Conservation (phyloP, 192 early-diverging fungal genomes). For the Coemansia sp. region DNA sequence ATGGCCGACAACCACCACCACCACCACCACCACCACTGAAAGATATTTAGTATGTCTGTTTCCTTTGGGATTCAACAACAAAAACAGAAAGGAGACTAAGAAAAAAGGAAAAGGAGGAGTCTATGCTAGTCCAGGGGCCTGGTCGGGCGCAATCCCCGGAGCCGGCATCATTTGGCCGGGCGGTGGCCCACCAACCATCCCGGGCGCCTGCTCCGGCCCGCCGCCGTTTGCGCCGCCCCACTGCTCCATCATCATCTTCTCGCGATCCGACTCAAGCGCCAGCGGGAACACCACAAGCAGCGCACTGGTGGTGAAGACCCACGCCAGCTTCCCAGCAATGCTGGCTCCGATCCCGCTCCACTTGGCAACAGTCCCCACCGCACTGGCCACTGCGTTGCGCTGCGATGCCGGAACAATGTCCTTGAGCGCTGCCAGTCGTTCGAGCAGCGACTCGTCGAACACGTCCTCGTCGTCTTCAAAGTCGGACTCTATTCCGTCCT, state of each 20-base stretch:
- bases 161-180: slow-evolving; percentile 8
- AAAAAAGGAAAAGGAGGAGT: neutral
- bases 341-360: slow-evolving; percentile 62
- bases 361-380: slow-evolving; percentile 58
- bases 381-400: slow-evolving; percentile 63
- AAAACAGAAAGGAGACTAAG: too few species aligned
- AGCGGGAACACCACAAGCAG: slow-evolving; percentile 82
- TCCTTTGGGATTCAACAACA: neutral
- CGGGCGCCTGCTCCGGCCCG: neutral
- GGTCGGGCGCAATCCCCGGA: slow-evolving; percentile 6
- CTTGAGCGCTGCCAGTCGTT: slow-evolving; percentile 78
- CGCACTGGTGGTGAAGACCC: slow-evolving; percentile 87
- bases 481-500: slow-evolving; percentile 53
- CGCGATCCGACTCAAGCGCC: slow-evolving; percentile 83
- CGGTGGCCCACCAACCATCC: neutral
- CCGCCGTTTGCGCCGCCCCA: slow-evolving; percentile 58
- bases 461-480: slow-evolving; percentile 64
- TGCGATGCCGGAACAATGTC: slow-evolving; percentile 83
- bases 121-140: slow-evolving; percentile 30
- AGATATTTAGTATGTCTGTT: neutral
- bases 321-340: slow-evolving; percentile 78
- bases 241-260: slow-evolving; percentile 79
- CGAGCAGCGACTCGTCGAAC: slow-evolving; percentile 77
- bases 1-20: too few species aligned
- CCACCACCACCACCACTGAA: neutral